phyloP scores from a whole-genome alignment of 2,329 filamentous ascomycete genomes.

The Aspergillus hiratsukae region DNA sequence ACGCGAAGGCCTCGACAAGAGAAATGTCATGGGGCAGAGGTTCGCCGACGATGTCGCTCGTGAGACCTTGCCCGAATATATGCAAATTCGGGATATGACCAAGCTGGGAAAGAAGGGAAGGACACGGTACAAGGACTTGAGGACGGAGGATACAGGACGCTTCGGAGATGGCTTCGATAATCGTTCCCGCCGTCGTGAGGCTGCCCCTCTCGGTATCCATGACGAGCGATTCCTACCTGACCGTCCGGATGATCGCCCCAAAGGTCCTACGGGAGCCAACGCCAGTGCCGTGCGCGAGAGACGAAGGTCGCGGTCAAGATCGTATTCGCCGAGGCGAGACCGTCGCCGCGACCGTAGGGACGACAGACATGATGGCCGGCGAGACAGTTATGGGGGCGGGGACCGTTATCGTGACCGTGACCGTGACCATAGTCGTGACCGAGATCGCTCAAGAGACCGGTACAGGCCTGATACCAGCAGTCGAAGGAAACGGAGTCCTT shows the following conservation, averaged over 20 bases:
- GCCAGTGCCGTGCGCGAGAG: conserved; percentile 39
- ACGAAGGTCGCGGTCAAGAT: conserved; percentile 38
- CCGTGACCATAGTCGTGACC: conserved; percentile 14
- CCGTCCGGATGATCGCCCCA: conserved; percentile 29
- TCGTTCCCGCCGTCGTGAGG: conserved; percentile 25
- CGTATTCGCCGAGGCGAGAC: conserved; percentile 47
- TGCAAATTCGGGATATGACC: conserved; percentile 91
- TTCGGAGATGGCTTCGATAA: conserved; percentile 56
- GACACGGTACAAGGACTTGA: conserved; percentile 84
- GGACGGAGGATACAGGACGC: conserved; percentile 80
- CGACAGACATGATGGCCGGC: conserved; percentile 20
- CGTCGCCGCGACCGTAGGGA: conserved; percentile 39
- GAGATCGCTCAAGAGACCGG: conserved; percentile 45
- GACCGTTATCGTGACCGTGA: conserved; percentile 51
- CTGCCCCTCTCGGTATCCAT: conserved; percentile 34
- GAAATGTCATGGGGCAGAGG: conserved; percentile 79
- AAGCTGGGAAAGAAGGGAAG: conserved; percentile 89
- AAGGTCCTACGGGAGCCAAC: conserved; percentile 44
- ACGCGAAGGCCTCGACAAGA: conserved; percentile 68
- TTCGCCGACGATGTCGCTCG: conserved; percentile 85
- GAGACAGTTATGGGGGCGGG: no score
- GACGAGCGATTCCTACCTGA: conserved; percentile 48
- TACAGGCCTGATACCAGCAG: conserved; percentile 40
- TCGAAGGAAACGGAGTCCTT: conserved; percentile 39
- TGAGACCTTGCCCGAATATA: conserved; percentile 79